phyloP scores from a whole-genome alignment of 495 filamentous ascomycete genomes.

The Arthonia radiata region DNA sequence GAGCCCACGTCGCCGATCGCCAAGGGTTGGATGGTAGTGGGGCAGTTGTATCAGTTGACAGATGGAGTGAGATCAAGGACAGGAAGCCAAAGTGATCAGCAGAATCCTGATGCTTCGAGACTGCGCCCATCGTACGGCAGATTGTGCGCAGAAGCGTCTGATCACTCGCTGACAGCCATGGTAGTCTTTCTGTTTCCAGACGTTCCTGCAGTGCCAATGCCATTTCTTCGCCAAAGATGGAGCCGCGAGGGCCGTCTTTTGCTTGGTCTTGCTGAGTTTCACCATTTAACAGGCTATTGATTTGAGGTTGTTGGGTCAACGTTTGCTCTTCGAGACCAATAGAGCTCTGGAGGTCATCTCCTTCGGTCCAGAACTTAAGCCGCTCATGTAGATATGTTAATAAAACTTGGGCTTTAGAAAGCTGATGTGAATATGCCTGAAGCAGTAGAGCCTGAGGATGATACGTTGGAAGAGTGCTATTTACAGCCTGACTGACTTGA shows the following conservation, averaged over 20 bases:
- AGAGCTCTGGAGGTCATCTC: conserved; percentile 60
- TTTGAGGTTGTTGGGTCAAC: conserved; percentile 26
- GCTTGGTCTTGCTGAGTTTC: conserved; percentile 9
- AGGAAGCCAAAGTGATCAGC: conserved; percentile 85
- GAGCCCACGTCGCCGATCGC: conserved; percentile 89
- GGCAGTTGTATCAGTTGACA: conserved; percentile 33
- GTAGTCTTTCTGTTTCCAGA: conserved; percentile 47
- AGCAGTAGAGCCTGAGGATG: conserved; percentile 84
- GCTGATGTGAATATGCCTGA: conserved; percentile 65
- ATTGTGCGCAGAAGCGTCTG: conserved; percentile 76
- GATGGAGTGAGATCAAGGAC: conserved; percentile 68
- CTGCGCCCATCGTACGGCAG: conserved; percentile 64
- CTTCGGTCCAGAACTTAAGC: conserved; percentile 61
- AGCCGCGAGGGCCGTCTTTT: conserved; percentile 19
- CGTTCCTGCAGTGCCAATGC: conserved; percentile 51
- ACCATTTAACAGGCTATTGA: conserved; percentile 16
- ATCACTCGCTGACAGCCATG: conserved; percentile 64
- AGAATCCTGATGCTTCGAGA: conserved; percentile 70
- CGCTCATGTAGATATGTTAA: conserved; percentile 50
- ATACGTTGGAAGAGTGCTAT: conserved; percentile 73
- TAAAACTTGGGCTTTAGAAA: conserved; percentile 43
- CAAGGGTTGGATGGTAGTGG: conserved; percentile 33
- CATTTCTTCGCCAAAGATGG: conserved; percentile 35
- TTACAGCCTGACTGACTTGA: no score
- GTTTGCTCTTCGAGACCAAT: conserved; percentile 44